These are phyloP conservation scores for Crepidotus variabilis DNA, from an alignment of 768 basidiomycete genomes.

Conservation along the genomic window DNA sequence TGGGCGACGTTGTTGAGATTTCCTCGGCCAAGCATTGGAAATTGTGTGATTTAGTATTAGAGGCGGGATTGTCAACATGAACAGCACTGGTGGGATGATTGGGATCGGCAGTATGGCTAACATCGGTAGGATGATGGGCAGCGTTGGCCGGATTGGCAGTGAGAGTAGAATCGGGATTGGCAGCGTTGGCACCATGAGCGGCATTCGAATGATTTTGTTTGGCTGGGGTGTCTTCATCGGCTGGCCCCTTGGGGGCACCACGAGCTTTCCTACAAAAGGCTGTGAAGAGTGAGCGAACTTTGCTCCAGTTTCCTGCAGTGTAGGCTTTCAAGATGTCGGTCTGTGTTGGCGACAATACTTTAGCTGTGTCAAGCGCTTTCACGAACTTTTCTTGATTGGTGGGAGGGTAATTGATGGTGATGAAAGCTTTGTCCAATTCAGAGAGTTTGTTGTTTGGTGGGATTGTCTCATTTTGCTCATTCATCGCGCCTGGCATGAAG, in stretches of 20 bases:
- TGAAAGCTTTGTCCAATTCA: constrained; percentile 13
- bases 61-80: neutral
- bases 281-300: constrained; percentile 9
- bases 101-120: no score
- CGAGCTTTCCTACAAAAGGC: constrained; percentile 7
- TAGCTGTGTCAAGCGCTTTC: constrained; percentile 2
- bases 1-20: neutral
- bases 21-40: neutral
- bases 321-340: constrained; percentile 1
- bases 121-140: no score
- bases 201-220: neutral
- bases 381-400: neutral
- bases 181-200: neutral
- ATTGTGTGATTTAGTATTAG: neutral
- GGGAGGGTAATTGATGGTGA: constrained; percentile 14
- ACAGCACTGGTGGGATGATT: no score
- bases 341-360: neutral
- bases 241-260: constrained; percentile 3
- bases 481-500: constrained; percentile 15
- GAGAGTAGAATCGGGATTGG: no score
- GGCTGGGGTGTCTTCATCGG: neutral
- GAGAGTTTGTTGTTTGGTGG: constrained; percentile 13
- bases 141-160: no score
- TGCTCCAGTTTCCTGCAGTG: constrained; percentile 1
- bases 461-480: constrained; percentile 6